phyloP scores from a whole-genome alignment of 1,284 basidiomycete species.

The Flammula alnicola region DNA sequence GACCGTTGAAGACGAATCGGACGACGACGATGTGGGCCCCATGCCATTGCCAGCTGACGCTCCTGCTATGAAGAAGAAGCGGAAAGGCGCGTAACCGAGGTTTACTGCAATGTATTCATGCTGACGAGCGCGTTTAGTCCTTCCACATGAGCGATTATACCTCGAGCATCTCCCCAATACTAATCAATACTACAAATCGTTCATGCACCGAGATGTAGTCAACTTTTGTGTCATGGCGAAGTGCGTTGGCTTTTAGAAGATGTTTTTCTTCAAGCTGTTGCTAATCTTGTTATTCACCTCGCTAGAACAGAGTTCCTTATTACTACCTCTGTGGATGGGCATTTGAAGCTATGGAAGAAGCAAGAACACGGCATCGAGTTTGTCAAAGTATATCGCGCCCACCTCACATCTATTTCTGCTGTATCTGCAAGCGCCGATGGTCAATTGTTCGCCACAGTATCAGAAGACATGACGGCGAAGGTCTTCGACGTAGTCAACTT shows the following conservation, averaged over 20 bases:
- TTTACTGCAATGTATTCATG: constrained; percentile 12
- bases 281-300: background rate
- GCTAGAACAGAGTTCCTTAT: constrained; percentile 91
- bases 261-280: background rate
- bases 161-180: constrained; percentile 91
- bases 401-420: constrained; percentile 79
- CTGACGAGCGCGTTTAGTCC: constrained; percentile 37
- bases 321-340: constrained; percentile 94
- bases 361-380: constrained; percentile 92
- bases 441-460: constrained; percentile 87
- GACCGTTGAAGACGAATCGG: constrained; percentile 47
- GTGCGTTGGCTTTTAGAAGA: constrained; percentile 50
- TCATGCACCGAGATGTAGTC: constrained; percentile 96
- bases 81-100: constrained; percentile 68
- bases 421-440: constrained; percentile 94
- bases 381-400: constrained; percentile 93
- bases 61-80: constrained; percentile 57
- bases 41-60: constrained; percentile 69
- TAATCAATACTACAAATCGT: constrained; percentile 95
- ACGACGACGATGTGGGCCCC: constrained; percentile 77
- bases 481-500: constrained; percentile 99
- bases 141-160: constrained; percentile 71
- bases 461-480: constrained; percentile 86
- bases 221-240: constrained; percentile 88
- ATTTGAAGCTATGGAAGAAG: constrained; percentile 99